These are phyloP conservation scores for Aspergillus sergii DNA, from an alignment of 2,329 filamentous ascomycete genomes.

Conservation along the genomic window DNA sequence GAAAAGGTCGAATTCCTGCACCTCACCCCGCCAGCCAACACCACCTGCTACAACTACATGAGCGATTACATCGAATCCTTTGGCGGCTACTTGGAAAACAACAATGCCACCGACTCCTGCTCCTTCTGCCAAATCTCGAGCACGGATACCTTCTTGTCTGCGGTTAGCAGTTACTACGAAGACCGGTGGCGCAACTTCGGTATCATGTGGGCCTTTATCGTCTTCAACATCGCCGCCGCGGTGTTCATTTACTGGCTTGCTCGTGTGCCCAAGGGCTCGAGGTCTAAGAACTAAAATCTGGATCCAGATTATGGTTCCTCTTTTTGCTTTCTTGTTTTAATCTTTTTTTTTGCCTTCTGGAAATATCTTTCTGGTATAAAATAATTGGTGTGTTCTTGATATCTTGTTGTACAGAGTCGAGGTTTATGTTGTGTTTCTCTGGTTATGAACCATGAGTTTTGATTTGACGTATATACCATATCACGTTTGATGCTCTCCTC, in stretches of 20 bases:
- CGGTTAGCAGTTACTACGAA: slow-evolving; percentile 45
- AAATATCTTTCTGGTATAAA: neutral
- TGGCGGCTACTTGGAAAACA: slow-evolving; percentile 49
- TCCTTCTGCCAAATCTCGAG: slow-evolving; percentile 51
- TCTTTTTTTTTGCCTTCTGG: neutral
- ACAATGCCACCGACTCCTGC: slow-evolving; percentile 49
- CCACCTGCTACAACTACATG: slow-evolving; percentile 62
- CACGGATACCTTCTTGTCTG: slow-evolving; percentile 53
- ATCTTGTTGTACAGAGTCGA: neutral
- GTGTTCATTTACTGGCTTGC: slow-evolving; percentile 66
- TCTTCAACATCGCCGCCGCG: slow-evolving; percentile 64
- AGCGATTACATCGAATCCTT: slow-evolving; percentile 37
- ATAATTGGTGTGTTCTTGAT: neutral
- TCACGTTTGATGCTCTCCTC: neutral
- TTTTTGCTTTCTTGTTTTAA: neutral
- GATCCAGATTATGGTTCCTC: no score
- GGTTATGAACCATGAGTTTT: neutral
- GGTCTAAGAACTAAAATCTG: slow-evolving; percentile 20
- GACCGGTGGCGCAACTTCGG: slow-evolving; percentile 71
- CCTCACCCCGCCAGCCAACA: slow-evolving; percentile 55
- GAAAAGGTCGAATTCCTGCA: slow-evolving; percentile 34
- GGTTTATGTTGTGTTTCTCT: neutral
- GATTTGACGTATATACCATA: neutral
- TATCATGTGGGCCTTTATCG: slow-evolving; percentile 67
- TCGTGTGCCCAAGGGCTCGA: slow-evolving; percentile 52